A percentile compares a stretch with the other conserved stretches of the same genome.
Conservation (phyloP, 352 stramenopile genomes). For the Pythium guiyangense region DNA sequence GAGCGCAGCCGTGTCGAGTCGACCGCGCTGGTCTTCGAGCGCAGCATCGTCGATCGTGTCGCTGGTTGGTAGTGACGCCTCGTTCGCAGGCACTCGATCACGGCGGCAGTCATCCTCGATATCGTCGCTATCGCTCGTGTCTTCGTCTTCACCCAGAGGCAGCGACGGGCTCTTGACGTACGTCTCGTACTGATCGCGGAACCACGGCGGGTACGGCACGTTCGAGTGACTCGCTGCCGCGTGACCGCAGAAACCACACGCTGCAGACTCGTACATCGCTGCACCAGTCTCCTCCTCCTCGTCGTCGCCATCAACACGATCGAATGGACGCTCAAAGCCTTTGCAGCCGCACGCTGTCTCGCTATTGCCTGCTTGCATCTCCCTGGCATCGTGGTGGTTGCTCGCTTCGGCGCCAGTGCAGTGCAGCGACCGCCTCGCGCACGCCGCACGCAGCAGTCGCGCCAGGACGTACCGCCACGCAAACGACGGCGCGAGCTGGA, state of each 20-base stretch:
- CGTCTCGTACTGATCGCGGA: slow-evolving; percentile 65
- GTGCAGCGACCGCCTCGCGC: slow-evolving; percentile 21
- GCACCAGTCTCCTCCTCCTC: too few species aligned
- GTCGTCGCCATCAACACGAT: too few species aligned
- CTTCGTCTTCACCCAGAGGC: too few species aligned
- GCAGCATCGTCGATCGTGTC: slow-evolving; percentile 4
- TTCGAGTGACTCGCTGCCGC: slow-evolving; percentile 16
- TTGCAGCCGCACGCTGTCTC: slow-evolving; percentile 35
- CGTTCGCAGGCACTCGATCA: neutral
- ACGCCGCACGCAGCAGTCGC: slow-evolving; percentile 22
- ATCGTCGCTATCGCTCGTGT: slow-evolving; percentile 3
- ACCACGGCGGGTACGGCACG: slow-evolving; percentile 60
- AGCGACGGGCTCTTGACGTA: slow-evolving; percentile 18
- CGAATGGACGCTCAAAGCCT: slow-evolving; percentile 29
- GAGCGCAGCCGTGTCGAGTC: slow-evolving; percentile 11
- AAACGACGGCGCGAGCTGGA: slow-evolving; percentile 37
- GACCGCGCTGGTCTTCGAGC: slow-evolving; percentile 17
- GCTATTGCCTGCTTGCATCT: neutral
- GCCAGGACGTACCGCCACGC: slow-evolving; percentile 32
- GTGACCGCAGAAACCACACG: slow-evolving; percentile 54
- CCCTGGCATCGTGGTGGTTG: neutral
- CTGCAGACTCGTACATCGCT: too few species aligned
- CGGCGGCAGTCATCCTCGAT: neutral
- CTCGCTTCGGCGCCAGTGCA: neutral
- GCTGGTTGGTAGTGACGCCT: neutral